Evolutionary conservation across 176 grass and related monocot genomes (phyloP).

Genomic region (Cymbopogon citratus): DNA sequence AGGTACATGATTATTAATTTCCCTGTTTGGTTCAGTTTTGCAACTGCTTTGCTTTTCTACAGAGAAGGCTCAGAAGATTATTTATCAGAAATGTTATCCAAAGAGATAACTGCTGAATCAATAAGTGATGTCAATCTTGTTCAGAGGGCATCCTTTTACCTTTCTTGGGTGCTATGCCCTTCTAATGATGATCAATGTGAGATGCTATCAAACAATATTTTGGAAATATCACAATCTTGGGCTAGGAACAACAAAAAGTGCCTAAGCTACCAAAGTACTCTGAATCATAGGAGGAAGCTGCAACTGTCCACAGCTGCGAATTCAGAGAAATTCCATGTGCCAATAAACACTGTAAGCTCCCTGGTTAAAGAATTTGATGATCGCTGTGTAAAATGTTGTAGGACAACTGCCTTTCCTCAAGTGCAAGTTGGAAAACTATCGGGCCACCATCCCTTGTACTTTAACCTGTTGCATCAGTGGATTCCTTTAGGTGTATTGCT

Average conservation of each 20-base stretch:
- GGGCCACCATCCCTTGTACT: conserved; percentile 2
- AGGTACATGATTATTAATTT: conserved; percentile 68
- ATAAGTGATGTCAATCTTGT: conserved; percentile 41
- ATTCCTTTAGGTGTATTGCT: conserved; percentile 72
- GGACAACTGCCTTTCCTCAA: not conserved
- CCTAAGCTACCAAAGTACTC: conserved; percentile 2
- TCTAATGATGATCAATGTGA: conserved; percentile 34
- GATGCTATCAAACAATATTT: conserved; percentile 49
- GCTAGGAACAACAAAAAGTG: conserved; percentile 20
- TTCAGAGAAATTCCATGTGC: conserved; percentile 15
- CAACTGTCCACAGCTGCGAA: conserved; percentile 16
- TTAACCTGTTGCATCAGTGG: conserved; percentile 46
- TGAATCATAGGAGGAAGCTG: conserved; percentile 43
- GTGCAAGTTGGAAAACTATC: conserved; percentile 16
- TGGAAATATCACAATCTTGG: conserved; percentile 53
- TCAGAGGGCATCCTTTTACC: conserved; percentile 52
- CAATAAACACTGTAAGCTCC: conserved; percentile 24
- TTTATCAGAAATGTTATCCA: conserved; percentile 49
- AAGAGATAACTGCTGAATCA: conserved; percentile 42
- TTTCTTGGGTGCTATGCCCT: conserved; percentile 68
- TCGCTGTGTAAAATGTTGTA: conserved; percentile 25
- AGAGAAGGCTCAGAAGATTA: conserved; percentile 40
- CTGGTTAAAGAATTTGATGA: conserved; percentile 52
- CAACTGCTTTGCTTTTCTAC: conserved; percentile 66
- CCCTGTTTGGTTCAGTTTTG: conserved; percentile 74